Base-by-base conservation (phyloP, 2,329 filamentous ascomycete genomes). In the Emericellopsis atlantica region DNA sequence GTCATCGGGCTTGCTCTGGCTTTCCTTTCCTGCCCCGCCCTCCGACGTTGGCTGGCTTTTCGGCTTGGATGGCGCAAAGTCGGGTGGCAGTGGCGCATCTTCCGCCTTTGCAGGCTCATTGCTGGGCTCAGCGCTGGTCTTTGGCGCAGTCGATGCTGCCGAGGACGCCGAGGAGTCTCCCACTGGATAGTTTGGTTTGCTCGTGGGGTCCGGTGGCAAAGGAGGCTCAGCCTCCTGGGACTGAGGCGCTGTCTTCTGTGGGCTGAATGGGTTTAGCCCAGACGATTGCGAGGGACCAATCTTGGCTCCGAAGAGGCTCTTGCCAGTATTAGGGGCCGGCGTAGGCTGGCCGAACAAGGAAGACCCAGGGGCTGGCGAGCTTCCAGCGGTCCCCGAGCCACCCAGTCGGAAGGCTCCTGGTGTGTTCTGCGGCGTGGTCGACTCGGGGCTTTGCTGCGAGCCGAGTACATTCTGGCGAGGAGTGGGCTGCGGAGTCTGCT, bases 171-270 rank as follows among this genome's bases (percentile, higher is more conserved):
- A 69, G 15, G 69, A 71, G 44, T 72, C 67, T 37, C 66, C 69
- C 32, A 72, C 48, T 39, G 63, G 57, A 50, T 66, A 75, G 39
- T 60, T 54, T 43, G 59, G 55, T 60, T 69, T 74, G 63, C 71
- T 77, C 41, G 64, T 74, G 43, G 69, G 58, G 45, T 76, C 72
- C 18, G 73, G 72, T 29, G 74, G 72, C 5, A 76, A 56, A 43
- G 73, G 72, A 18, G 51, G 56, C 44, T 60, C 60, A 42, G 54
- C 48, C 32, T 61, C 57, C 31, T 56, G 45, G 46, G 63, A 59
- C 4, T 59, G 56, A 5, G 56, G 49, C n/a, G 50, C 49, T 21
- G 42, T 44, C 14, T 50, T 46, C 26, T 49, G 26, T 29, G 26
- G 45, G 2, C 51, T 45, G 34, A 58, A 57, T 10, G 54, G 32